phyloP scores from a whole-genome alignment of 192 early-diverging fungal species.

The Thamnidium elegans region DNA sequence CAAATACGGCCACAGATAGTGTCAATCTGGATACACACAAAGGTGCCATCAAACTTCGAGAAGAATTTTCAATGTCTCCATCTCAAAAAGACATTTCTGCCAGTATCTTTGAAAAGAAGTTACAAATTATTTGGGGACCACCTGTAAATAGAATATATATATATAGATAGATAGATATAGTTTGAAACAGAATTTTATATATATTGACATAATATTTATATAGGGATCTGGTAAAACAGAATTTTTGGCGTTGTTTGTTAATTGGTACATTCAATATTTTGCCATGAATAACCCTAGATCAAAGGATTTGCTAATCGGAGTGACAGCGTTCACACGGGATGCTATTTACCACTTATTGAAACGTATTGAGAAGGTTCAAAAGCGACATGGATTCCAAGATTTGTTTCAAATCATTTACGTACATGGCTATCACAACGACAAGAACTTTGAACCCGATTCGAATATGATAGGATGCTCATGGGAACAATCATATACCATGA shows the following conservation, averaged over 20 bases:
- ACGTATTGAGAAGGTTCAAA: constrained; percentile 33
- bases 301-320: constrained; percentile 40
- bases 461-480: too few species aligned
- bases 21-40: constrained; percentile 26
- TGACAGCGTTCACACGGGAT: constrained; percentile 49
- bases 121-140: constrained; percentile 27
- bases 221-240: constrained; percentile 55
- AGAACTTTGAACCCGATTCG: too few species aligned
- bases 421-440: not conserved
- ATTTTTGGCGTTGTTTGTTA: constrained; percentile 34
- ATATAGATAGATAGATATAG: too few species aligned
- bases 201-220: too few species aligned
- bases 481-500: too few species aligned
- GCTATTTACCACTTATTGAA: constrained; percentile 44
- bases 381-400: constrained; percentile 18
- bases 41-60: constrained; percentile 27
- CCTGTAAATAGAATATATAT: not conserved
- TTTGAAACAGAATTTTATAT: too few species aligned
- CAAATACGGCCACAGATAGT: constrained; percentile 8
- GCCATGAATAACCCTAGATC: constrained; percentile 25
- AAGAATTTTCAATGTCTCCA: constrained; percentile 40
- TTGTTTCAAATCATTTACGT: constrained; percentile 3
- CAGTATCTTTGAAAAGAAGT: constrained; percentile 23
- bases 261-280: constrained; percentile 39
- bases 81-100: constrained; percentile 41